These are phyloP conservation scores for Echinosophora koreensis DNA, from an alignment of 306 rosid genomes.

Conservation along the genomic window DNA sequence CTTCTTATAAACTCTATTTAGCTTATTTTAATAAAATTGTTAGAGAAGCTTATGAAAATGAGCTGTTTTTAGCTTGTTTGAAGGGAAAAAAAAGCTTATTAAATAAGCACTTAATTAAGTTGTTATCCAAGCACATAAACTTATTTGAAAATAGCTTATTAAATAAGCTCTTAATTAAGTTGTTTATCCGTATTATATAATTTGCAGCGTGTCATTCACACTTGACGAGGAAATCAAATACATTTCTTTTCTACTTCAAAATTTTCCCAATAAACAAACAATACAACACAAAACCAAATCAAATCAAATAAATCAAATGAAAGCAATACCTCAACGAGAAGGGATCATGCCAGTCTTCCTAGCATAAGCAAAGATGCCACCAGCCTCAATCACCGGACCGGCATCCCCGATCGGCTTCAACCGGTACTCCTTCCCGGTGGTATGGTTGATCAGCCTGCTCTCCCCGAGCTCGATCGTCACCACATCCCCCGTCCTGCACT, in stretches of 20 bases:
- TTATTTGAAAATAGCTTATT: too few relatives aligned
- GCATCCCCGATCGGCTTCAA: slow-evolving; percentile 96
- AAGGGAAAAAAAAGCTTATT: too few relatives aligned
- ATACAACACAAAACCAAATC: background rate
- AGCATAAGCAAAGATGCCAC: slow-evolving; percentile 93
- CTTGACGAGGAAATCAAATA: too few relatives aligned
- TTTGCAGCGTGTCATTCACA: background rate
- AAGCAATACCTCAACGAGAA: slow-evolving; percentile 45
- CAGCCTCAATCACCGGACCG: slow-evolving; percentile 90
- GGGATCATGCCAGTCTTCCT: slow-evolving; percentile 95
- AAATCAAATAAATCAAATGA: background rate
- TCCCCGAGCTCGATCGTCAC: slow-evolving; percentile 80
- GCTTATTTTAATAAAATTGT: too few relatives aligned
- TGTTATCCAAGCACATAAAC: too few relatives aligned
- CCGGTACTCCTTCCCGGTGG: slow-evolving; percentile 81
- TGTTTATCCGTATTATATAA: too few relatives aligned
- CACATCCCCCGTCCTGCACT: slow-evolving; percentile 79
- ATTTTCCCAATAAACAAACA: background rate
- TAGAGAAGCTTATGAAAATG: too few relatives aligned
- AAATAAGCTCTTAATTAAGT: too few relatives aligned
- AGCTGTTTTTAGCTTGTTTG: too few relatives aligned
- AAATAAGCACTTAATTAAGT: too few relatives aligned
- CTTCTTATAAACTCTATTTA: too few relatives aligned
- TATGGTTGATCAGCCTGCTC: slow-evolving; percentile 80
- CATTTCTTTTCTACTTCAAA: background rate